phyloP scores from a whole-genome alignment of 345 rosid species.

The Eucalyptus sp. region DNA sequence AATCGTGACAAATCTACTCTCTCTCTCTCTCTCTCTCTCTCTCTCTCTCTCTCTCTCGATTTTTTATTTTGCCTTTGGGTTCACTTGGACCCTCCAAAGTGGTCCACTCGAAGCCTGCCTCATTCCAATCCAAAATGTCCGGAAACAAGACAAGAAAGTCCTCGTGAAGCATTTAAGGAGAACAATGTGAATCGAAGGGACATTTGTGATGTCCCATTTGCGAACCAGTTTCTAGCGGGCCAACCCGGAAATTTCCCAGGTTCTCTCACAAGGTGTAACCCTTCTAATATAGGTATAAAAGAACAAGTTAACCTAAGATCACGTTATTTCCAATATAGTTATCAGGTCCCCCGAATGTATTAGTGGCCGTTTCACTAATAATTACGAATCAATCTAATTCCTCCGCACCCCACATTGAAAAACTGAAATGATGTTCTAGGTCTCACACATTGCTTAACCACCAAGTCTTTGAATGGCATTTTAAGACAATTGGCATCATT shows the following conservation, averaged over 20 bases:
- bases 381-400: background rate
- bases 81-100: background rate
- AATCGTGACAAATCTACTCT: background rate
- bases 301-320: background rate
- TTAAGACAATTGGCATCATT: background rate
- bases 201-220: background rate
- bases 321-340: background rate
- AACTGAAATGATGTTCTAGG: background rate
- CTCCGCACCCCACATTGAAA: background rate
- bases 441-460: background rate
- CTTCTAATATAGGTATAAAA: background rate
- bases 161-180: background rate
- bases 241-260: background rate
- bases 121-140: background rate
- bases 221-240: background rate
- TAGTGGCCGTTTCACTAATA: background rate
- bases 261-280: background rate
- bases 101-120: background rate
- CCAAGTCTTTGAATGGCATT: background rate
- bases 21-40: no score
- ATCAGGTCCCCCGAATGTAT: background rate
- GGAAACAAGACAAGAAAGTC: background rate
- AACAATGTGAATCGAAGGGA: background rate
- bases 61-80: background rate
- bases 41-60: background rate